phyloP scores from a whole-genome alignment of 495 filamentous ascomycete species.

The Cercophora sp. region DNA sequence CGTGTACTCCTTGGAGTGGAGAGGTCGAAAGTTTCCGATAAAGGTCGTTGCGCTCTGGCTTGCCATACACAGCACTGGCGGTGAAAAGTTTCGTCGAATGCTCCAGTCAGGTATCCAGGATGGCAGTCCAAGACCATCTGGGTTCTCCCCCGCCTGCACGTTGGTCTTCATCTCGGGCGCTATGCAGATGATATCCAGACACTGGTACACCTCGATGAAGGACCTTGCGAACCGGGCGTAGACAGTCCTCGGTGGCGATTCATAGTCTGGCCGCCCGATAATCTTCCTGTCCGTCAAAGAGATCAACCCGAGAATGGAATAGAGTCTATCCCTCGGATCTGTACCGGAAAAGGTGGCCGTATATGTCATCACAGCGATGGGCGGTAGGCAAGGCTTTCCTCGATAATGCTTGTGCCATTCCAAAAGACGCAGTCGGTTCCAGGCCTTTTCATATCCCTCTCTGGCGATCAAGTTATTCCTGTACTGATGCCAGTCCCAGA shows the following conservation, averaged over 20 bases:
- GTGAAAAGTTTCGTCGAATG: background rate
- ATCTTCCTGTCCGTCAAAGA: background rate
- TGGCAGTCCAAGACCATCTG: background rate
- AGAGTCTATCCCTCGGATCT: constrained; percentile 9
- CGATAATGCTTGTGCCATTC: background rate
- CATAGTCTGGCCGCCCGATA: constrained; percentile 2
- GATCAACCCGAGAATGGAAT: constrained; percentile 4
- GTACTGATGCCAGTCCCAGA: constrained; percentile 6
- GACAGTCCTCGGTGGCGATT: background rate
- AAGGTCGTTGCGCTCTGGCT: constrained; percentile 2
- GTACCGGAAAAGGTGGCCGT: constrained; percentile 8
- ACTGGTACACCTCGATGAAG: constrained; percentile 1
- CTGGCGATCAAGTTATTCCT: background rate
- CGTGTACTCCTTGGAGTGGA: background rate
- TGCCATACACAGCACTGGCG: constrained; percentile 5
- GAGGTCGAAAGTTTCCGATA: constrained; percentile 11
- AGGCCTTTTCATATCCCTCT: constrained; percentile 7
- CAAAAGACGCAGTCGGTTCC: constrained; percentile 7
- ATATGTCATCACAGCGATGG: constrained; percentile 5
- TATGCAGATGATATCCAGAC: constrained; percentile 8
- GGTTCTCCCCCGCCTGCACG: background rate
- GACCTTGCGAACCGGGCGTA: constrained; percentile 3
- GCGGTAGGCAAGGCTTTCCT: background rate
- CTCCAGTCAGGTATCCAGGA: constrained; percentile 11
- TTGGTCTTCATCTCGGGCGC: background rate